phyloP scores from a whole-genome alignment of 2,329 filamentous ascomycete species.

The Ophiognomonia clavigignenti-juglandacearum region DNA sequence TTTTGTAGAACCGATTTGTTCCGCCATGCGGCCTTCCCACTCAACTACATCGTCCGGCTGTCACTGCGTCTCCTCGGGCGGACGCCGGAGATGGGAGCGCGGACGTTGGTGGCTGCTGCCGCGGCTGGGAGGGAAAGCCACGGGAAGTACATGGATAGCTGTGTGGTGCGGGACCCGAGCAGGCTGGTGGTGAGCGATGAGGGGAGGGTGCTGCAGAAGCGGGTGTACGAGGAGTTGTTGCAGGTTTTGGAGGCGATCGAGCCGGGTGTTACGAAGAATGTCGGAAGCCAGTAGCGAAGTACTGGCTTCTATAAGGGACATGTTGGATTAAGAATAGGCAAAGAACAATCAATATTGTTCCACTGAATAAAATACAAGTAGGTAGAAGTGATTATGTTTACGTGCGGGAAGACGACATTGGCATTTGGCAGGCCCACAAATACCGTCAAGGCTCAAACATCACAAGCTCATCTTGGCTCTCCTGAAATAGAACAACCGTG shows the following conservation, averaged over 20 bases:
- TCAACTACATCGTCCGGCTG: constrained; percentile 7
- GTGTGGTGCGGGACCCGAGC: constrained; percentile 24
- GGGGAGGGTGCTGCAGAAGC: constrained; percentile 30
- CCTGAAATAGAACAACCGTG: not conserved
- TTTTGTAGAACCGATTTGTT: constrained; percentile 36
- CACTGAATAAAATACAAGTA: no score
- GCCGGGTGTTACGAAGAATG: constrained; percentile 31
- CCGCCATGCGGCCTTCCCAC: constrained; percentile 16
- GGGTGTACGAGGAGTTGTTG: constrained; percentile 38
- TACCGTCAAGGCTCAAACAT: no score
- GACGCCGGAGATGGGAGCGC: constrained; percentile 33
- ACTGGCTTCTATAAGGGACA: no score
- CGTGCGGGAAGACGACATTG: no score
- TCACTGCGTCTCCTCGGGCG: constrained; percentile 36
- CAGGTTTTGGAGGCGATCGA: constrained; percentile 37
- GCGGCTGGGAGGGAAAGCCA: constrained; percentile 32
- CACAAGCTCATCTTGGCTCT: no score
- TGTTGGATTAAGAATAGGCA: no score
- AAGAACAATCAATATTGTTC: no score
- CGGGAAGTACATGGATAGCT: constrained; percentile 35
- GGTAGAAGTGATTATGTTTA: no score
- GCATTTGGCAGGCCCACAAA: no score
- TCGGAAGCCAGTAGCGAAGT: constrained; percentile 25
- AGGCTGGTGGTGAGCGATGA: constrained; percentile 30
- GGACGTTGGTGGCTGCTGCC: constrained; percentile 33